These are phyloP conservation scores for Coemansia sp. DNA, from an alignment of 192 early-diverging fungal species.

Conservation along the genomic window DNA sequence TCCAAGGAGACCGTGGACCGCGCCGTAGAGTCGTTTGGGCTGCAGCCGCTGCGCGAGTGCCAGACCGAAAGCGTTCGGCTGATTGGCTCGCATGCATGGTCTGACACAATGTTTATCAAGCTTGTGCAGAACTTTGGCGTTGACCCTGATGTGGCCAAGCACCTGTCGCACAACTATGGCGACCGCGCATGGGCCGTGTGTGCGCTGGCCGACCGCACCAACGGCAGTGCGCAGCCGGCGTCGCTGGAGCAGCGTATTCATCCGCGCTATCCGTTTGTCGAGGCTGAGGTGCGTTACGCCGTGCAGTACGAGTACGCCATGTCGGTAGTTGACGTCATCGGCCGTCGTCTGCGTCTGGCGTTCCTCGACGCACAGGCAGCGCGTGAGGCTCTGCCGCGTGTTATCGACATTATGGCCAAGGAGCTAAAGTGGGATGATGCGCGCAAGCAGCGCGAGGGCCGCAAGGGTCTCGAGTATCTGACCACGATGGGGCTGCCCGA, in stretches of 20 bases:
- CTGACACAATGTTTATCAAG: conserved; percentile 92
- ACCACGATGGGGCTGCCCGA: conserved; percentile 88
- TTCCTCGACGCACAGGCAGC: conserved; percentile 94
- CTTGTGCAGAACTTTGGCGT: conserved; percentile 95
- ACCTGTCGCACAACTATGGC: conserved; percentile 89
- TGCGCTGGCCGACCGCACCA: conserved; percentile 71
- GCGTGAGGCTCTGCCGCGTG: conserved; percentile 77
- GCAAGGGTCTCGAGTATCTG: conserved; percentile 74
- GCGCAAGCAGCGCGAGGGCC: conserved; percentile 68
- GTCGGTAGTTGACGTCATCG: conserved; percentile 92
- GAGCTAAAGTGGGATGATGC: conserved; percentile 79
- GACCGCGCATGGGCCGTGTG: conserved; percentile 95
- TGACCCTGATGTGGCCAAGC: conserved; percentile 88
- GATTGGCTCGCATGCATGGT: conserved; percentile 85
- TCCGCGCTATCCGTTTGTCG: conserved; percentile 87
- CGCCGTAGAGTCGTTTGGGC: conserved; percentile 73
- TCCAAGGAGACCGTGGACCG: conserved; percentile 90
- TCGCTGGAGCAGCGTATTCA: conserved; percentile 78
- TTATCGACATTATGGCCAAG: conserved; percentile 88
- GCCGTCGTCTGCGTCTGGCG: conserved; percentile 84
- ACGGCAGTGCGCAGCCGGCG: conserved; percentile 63
- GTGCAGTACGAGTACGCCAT: conserved; percentile 89
- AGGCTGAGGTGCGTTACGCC: conserved; percentile 91
- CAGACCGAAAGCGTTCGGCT: conserved; percentile 73
- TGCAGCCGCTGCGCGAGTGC: conserved; percentile 70